Conservation (phyloP, 768 basidiomycete species). For the Kondoa subrosea region DNA sequence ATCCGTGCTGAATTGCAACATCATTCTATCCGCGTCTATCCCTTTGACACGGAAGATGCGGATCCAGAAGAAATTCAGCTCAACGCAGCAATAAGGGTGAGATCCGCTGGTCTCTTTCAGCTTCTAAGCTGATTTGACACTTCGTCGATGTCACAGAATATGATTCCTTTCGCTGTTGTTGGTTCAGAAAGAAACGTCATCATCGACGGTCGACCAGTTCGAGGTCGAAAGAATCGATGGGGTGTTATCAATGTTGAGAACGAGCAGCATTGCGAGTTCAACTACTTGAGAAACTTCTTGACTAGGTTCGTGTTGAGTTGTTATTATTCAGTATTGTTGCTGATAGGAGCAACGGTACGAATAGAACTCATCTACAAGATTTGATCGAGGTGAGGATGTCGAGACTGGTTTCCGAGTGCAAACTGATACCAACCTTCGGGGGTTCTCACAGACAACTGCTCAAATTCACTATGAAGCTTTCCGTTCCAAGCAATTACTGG, state of each 20-base stretch:
- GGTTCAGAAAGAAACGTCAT: slow-evolving; percentile 93
- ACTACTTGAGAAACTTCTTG: slow-evolving; percentile 91
- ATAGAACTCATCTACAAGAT: slow-evolving; percentile 88
- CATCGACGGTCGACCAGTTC: slow-evolving; percentile 85
- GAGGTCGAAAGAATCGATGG: slow-evolving; percentile 94
- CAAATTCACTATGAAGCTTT: slow-evolving; percentile 99
- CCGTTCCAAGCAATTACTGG: slow-evolving; percentile 92
- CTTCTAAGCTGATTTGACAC: background rate
- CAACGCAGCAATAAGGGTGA: slow-evolving; percentile 74
- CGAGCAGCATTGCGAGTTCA: slow-evolving; percentile 91
- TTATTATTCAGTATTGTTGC: background rate
- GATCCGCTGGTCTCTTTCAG: slow-evolving; percentile 26
- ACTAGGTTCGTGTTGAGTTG: slow-evolving; percentile 44
- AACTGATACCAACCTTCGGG: background rate
- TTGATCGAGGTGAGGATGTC: slow-evolving; percentile 49
- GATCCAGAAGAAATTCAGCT: slow-evolving; percentile 81
- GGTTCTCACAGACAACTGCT: slow-evolving; percentile 52
- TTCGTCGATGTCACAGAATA: slow-evolving; percentile 41
- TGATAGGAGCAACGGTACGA: slow-evolving; percentile 1
- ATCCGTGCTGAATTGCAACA: slow-evolving; percentile 82
- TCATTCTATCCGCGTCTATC: slow-evolving; percentile 86
- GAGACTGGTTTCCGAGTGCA: background rate
- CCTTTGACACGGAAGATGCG: slow-evolving; percentile 89
- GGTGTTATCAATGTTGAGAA: slow-evolving; percentile 97
- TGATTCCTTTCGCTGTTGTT: slow-evolving; percentile 92